Base-by-base conservation (phyloP, 208 protist species). In the Acanthamoeba castellanii region DNA sequence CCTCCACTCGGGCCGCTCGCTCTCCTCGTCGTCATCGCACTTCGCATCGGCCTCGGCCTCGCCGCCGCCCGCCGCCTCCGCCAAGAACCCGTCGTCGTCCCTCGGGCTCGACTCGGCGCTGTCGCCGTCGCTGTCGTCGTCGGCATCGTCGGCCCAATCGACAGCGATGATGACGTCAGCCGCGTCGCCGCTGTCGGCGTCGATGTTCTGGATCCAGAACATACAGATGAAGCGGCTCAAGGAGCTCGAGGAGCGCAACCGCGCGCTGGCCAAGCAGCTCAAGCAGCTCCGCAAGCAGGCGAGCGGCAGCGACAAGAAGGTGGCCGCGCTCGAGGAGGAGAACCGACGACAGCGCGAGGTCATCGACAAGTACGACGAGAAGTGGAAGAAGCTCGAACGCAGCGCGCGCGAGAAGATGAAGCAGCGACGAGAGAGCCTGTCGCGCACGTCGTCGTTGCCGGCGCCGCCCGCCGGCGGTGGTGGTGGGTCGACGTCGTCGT, bases 391-490 rank as follows among this genome's bases (percentile, higher is more conserved):
- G 70, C 70, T 78, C 32, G 70, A 78, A 13, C 70, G 70, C 30
- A 78, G 70, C 70, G 70, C 70, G 32, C 70, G 70, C n/a, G 70
- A 78, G 70, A 78, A 78, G 32, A 34, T 78, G 70, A 78, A 78
- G 32, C 70, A 78, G 70, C 70, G 70, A 8, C 70, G 22, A 25
- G 20, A 78, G 70, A 78, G 70, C 70, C 34, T 78, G 14, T 34
- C 32, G 70, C 70, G 70, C 32, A 78, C 70, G 70, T 78, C 70
- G n/a, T 78, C 70, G 32, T 78, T n/a, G 32, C 25, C 70, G 9
- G 8, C 70, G 16, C n/a, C 70, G n/a, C 11, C 70, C 0, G 25
- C 70, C 1, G 25, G 25, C 32, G 52, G 50, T 25, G 20, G 55
- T 61, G 16, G 14, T 64, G 20, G 45, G 59, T 20, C 8, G 59